Conservation (phyloP, 2,329 filamentous ascomycete genomes). For the Penicillium palitans region DNA sequence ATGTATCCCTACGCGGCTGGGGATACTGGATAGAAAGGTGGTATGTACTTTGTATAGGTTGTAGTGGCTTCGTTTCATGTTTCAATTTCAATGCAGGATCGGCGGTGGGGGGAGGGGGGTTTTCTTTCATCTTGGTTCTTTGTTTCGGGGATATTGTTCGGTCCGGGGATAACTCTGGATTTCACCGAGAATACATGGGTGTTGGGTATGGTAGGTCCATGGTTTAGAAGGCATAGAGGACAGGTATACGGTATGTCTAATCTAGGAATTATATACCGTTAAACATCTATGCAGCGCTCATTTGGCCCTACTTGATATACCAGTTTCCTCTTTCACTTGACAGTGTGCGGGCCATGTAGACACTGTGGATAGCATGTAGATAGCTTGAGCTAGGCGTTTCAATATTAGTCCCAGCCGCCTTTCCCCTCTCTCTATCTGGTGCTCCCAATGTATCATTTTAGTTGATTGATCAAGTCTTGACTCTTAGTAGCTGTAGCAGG, state of each 20-base stretch:
- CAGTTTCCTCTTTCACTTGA: neutral
- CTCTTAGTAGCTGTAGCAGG: neutral
- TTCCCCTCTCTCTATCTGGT: neutral
- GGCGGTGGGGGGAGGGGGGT: neutral
- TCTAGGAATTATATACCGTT: neutral
- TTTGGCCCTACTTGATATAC: neutral
- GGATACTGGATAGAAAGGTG: neutral
- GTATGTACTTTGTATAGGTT: neutral
- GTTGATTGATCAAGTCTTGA: neutral
- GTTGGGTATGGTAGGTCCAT: neutral
- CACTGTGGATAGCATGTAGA: no score
- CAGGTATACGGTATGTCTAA: neutral
- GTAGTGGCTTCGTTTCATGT: neutral
- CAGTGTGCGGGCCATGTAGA: neutral
- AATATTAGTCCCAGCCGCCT: neutral
- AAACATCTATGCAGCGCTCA: neutral
- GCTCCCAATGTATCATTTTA: no score
- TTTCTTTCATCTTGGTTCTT: neutral
- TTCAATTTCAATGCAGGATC: neutral
- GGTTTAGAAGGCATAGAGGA: neutral
- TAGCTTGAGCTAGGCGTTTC: neutral
- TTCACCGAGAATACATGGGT: neutral
- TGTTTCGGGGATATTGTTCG: neutral
- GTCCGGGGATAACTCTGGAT: neutral
- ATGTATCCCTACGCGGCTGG: neutral